Percentiles rank a stretch among this genome's conserved stretches.
Conservation (phyloP, 2,329 filamentous ascomycete genomes). For the Graphiopsis chlorocephala region DNA sequence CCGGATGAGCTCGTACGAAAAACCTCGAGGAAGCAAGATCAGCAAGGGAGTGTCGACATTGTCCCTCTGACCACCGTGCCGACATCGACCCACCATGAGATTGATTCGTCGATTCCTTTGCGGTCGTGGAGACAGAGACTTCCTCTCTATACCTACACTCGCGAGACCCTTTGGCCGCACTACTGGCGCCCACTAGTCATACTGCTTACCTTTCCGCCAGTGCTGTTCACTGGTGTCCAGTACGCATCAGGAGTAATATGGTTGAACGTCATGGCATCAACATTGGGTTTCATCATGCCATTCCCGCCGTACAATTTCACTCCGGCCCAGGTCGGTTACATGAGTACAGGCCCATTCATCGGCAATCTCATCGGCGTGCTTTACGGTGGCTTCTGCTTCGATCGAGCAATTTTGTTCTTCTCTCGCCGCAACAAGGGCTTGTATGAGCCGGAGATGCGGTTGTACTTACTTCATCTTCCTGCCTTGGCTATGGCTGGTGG, state of each 20-base stretch:
- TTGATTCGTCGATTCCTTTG: not conserved
- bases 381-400: constrained; percentile 17
- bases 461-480: not conserved
- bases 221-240: not conserved
- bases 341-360: constrained; percentile 48
- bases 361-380: constrained; percentile 21
- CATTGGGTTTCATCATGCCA: constrained; percentile 34
- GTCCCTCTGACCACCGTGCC: not conserved
- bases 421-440: constrained; percentile 24
- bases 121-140: not conserved
- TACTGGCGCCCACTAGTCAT: not conserved
- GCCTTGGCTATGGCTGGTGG: not conserved
- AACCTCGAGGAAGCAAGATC: not conserved
- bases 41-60: not conserved
- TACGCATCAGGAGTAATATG: constrained; percentile 21
- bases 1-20: not conserved
- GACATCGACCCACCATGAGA: not conserved
- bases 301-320: constrained; percentile 43
- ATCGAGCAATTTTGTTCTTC: constrained; percentile 22
- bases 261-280: constrained; percentile 36
- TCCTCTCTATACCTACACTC: not conserved
- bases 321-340: constrained; percentile 46
- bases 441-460: constrained; percentile 24
- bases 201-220: not conserved
- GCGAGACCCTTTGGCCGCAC: not conserved